Evolutionary conservation across 2,329 filamentous ascomycete species (phyloP).

Genomic region (Aspergillus ochraceus): DNA sequence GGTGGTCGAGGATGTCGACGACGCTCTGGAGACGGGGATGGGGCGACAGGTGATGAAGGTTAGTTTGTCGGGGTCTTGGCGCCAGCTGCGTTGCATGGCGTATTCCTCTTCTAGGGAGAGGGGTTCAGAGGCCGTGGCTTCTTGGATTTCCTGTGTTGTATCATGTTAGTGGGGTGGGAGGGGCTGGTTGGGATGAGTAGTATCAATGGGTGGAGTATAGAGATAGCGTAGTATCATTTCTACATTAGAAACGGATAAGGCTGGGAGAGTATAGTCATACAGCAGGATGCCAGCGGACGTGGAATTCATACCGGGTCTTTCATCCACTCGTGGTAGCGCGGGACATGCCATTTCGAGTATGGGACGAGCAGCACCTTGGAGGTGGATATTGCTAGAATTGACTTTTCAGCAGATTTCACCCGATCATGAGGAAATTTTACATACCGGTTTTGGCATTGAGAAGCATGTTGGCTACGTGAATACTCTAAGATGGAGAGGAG

Average conservation of each 20-base stretch:
- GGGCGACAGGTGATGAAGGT: conserved; percentile 83
- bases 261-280: background rate
- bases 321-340: conserved; percentile 89
- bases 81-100: conserved; percentile 87
- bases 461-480: conserved; percentile 25
- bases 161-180: background rate
- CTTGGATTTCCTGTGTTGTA: conserved; percentile 62
- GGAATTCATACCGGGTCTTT: conserved; percentile 62
- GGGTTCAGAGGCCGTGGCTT: conserved; percentile 83
- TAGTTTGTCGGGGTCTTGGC: conserved; percentile 77
- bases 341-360: conserved; percentile 79
- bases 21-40: conserved; percentile 32
- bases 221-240: background rate
- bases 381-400: conserved; percentile 63
- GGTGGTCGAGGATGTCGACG: conserved; percentile 22
- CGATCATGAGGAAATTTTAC: background rate
- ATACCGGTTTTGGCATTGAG: conserved; percentile 38
- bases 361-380: conserved; percentile 73
- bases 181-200: background rate
- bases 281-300: background rate
- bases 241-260: background rate
- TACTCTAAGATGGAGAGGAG: background rate
- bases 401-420: background rate
- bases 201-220: no score
- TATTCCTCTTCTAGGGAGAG: conserved; percentile 80